A percentile compares a stretch with the other conserved stretches of the same genome.
Conservation (phyloP, 495 filamentous ascomycete genomes). For the Letharia lupina region DNA sequence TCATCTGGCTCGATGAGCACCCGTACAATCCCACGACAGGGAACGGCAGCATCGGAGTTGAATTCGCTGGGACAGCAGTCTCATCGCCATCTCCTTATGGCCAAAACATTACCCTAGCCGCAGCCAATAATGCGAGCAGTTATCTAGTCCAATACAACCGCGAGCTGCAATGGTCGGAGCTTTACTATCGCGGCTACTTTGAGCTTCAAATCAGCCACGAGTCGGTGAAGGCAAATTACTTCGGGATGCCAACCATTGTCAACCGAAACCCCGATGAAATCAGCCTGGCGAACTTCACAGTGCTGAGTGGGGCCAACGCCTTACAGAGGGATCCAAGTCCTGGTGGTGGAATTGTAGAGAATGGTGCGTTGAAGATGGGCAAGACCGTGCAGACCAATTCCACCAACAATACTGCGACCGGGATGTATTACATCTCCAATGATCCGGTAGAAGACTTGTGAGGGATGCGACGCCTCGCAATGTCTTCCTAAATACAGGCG, state of each 20-base stretch:
- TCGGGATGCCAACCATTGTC: constrained; percentile 42
- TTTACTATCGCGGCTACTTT: constrained; percentile 60
- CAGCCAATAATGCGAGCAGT: constrained; percentile 35
- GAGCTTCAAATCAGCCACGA: constrained; percentile 44
- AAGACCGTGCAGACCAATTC: constrained; percentile 39
- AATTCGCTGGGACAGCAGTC: constrained; percentile 59
- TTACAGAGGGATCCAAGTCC: constrained; percentile 37
- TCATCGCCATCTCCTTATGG: constrained; percentile 45
- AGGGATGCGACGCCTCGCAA: background rate
- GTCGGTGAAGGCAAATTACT: constrained; percentile 46
- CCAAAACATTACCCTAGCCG: constrained; percentile 40
- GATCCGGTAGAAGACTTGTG: constrained; percentile 20
- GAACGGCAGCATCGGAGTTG: constrained; percentile 51
- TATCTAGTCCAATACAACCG: constrained; percentile 44
- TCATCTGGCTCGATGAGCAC: constrained; percentile 52
- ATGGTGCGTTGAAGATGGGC: constrained; percentile 43
- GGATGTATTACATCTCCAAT: constrained; percentile 22
- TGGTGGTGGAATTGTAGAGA: constrained; percentile 40
- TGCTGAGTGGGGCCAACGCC: constrained; percentile 47
- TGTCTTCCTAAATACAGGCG: background rate
- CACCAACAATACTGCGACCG: constrained; percentile 40
- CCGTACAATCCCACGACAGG: constrained; percentile 50
- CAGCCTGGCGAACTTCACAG: constrained; percentile 50
- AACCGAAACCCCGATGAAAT: constrained; percentile 45
- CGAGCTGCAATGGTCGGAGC: constrained; percentile 61